These are phyloP conservation scores for Thielaviopsis populi DNA, from an alignment of 2,329 filamentous ascomycete genomes.

Conservation along the genomic window DNA sequence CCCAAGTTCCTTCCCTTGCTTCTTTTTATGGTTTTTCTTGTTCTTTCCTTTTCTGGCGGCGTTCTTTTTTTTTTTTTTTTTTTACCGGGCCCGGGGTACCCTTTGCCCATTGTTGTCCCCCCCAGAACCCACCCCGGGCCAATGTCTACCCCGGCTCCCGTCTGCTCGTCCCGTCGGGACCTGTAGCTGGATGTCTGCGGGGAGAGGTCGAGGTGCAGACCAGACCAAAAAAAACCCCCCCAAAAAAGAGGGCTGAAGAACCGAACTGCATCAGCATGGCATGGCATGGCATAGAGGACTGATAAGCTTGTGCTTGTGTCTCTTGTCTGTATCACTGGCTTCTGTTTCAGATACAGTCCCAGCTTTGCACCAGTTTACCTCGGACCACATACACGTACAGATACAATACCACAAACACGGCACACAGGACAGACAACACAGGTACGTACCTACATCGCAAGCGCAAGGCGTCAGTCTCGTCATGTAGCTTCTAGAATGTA, in stretches of 20 bases:
- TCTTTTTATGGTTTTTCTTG: background rate
- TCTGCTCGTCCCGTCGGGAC: background rate
- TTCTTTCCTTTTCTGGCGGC: background rate
- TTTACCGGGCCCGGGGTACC: background rate
- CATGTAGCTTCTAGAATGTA: background rate
- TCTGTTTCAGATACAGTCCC: background rate
- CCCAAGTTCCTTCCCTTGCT: no score
- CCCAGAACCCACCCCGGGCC: background rate
- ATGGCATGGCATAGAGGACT: background rate
- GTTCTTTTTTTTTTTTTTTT: no score
- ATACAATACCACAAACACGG: background rate
- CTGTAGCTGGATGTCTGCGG: background rate
- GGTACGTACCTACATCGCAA: no score
- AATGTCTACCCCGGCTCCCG: background rate
- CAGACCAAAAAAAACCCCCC: background rate
- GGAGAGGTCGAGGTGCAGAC: background rate
- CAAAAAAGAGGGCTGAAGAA: no score
- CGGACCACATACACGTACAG: background rate
- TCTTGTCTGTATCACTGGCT: background rate
- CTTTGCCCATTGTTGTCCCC: background rate
- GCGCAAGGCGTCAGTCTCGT: no score
- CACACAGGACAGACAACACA: background rate
- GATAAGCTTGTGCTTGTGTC: slow-evolving; percentile 2
- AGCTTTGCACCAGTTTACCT: background rate
- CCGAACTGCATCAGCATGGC: background rate